phyloP scores from a whole-genome alignment of 2,329 filamentous ascomycete species.

The Alternaria gansuensis region DNA sequence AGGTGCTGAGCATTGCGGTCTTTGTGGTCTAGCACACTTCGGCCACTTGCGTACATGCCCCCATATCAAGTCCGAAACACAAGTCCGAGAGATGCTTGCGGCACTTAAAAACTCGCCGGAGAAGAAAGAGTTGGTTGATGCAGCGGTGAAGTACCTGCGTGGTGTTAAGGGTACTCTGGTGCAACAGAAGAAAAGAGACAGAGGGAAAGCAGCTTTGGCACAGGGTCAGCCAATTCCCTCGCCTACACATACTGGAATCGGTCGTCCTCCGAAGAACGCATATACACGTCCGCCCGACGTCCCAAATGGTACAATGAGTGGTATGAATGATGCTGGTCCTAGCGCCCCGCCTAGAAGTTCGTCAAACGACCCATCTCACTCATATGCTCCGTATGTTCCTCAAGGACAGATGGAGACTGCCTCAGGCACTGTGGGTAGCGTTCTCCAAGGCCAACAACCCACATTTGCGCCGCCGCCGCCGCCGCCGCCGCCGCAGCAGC shows the following conservation, averaged over 20 bases:
- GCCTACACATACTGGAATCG: background rate
- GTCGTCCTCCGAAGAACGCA: conserved; percentile 1
- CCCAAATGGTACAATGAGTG: background rate
- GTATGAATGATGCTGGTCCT: background rate
- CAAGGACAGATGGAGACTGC: background rate
- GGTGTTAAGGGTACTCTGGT: conserved; percentile 66
- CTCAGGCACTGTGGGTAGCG: conserved; percentile 19
- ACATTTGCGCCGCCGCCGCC: background rate
- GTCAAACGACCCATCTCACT: background rate
- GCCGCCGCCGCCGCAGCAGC: background rate
- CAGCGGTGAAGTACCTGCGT: conserved; percentile 65
- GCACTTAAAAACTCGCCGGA: conserved; percentile 68
- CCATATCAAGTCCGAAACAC: conserved; percentile 68
- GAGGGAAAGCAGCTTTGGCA: conserved; percentile 39
- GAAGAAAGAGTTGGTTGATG: conserved; percentile 60
- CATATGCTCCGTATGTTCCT: background rate
- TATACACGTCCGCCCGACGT: background rate
- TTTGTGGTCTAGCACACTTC: conserved; percentile 71
- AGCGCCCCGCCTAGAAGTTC: background rate
- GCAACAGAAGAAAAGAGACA: conserved; percentile 59
- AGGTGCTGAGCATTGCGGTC: conserved; percentile 68
- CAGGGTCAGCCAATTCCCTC: conserved; percentile 10
- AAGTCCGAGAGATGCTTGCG: conserved; percentile 71
- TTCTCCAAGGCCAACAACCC: conserved; percentile 4
- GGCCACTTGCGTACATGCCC: conserved; percentile 67